phyloP scores from a whole-genome alignment of 352 stramenopile genomes.

The Blastocystis sp. region DNA sequence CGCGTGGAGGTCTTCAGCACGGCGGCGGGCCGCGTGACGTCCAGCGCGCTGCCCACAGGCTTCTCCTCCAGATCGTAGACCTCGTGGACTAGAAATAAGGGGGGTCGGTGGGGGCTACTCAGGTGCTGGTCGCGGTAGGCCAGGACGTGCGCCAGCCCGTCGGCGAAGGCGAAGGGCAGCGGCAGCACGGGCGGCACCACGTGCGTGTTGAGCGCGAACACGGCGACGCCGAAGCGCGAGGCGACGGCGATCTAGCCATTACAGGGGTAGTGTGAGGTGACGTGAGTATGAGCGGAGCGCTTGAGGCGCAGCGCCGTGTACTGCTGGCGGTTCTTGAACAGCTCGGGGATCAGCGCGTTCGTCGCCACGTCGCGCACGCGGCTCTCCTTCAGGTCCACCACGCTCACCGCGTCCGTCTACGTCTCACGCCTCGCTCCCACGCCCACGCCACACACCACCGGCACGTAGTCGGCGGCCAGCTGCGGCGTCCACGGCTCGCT shows the following conservation, averaged over 20 bases:
- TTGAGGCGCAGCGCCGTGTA: background rate
- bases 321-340: background rate
- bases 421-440: background rate
- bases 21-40: slow-evolving; percentile 1
- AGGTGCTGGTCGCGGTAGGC: background rate
- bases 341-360: background rate
- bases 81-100: background rate
- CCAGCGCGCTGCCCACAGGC: background rate
- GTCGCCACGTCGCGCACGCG: background rate
- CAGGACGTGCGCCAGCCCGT: background rate
- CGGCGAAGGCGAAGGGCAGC: background rate
- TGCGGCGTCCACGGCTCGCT: background rate
- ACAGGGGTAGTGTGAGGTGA: background rate
- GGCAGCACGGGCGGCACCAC: background rate
- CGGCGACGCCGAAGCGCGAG: slow-evolving; percentile 17
- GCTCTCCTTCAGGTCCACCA: slow-evolving; percentile 4
- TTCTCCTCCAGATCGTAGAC: slow-evolving; percentile 30
- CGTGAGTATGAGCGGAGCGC: background rate
- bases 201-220: background rate
- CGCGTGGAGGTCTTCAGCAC: background rate
- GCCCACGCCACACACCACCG: slow-evolving; percentile 12
- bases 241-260: slow-evolving; percentile 15
- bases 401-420: background rate
- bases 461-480: background rate
- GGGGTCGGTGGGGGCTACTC: background rate